Evolutionary conservation across 129 eudicot species (phyloP).

Genomic region (Heracleum sosnowskyi): DNA sequence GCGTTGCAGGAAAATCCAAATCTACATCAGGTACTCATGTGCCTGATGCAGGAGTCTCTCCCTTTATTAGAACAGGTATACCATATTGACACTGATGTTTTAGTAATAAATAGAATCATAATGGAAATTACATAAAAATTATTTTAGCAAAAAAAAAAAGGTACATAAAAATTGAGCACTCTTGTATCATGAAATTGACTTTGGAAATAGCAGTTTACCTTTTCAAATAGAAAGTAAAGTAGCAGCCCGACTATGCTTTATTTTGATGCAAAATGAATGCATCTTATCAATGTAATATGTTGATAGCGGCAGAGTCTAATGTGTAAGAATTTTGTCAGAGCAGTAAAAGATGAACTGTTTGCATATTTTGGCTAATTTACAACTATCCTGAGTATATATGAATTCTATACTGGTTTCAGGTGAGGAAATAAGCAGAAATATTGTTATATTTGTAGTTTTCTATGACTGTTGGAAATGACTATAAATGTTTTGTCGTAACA

Average conservation of each 20-base stretch:
- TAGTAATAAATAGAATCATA: neutral
- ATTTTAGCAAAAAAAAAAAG: too few relatives aligned
- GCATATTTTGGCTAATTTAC: neutral
- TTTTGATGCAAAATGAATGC: neutral
- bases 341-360: neutral
- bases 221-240: neutral
- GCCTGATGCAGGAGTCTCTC: slow-evolving; percentile 12
- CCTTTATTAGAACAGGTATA: slow-evolving; percentile 10
- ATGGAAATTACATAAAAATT: neutral
- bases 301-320: neutral
- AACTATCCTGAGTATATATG: neutral
- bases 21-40: neutral
- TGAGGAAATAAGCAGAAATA: too few relatives aligned
- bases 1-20: slow-evolving; percentile 2
- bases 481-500: neutral
- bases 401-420: neutral
- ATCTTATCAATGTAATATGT: neutral
- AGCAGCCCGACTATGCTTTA: neutral
- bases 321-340: neutral
- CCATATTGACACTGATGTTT: neutral
- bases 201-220: neutral
- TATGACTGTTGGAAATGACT: neutral
- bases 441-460: neutral
- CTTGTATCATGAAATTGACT: neutral
- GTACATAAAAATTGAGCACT: neutral